Percentiles rank a stretch among this genome's conserved stretches.
Evolutionary conservation across 176 grass and related monocot species (phyloP).

Genomic region (Oryza officinalis): DNA sequence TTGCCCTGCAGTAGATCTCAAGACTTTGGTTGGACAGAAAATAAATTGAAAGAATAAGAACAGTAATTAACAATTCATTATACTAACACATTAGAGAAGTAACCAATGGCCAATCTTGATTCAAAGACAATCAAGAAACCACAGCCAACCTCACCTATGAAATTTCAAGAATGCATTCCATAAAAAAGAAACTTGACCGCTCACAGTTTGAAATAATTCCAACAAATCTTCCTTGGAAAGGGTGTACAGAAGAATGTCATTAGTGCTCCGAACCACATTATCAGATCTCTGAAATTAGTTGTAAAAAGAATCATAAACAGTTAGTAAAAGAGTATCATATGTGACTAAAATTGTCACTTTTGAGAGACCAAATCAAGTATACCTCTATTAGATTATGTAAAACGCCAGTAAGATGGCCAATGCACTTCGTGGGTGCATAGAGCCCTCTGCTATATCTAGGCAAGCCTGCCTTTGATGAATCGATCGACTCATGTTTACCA

Average conservation of each 20-base stretch:
- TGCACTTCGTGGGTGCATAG: conserved; percentile 42
- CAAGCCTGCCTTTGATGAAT: conserved; percentile 47
- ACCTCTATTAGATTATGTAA: conserved; percentile 86
- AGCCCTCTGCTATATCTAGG: conserved; percentile 38
- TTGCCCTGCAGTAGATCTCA: conserved; percentile 50
- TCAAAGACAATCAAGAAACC: conserved; percentile 30
- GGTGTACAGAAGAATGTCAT: conserved; percentile 63
- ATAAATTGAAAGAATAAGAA: conserved; percentile 22
- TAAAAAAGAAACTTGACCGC: conserved; percentile 71
- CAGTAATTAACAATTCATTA: conserved; percentile 1
- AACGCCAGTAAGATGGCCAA: conserved; percentile 54
- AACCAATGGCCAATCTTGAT: conserved; percentile 10
- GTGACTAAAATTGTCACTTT: not conserved
- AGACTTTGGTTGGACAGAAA: conserved; percentile 5
- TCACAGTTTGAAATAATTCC: conserved; percentile 71
- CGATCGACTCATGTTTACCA: conserved; percentile 72
- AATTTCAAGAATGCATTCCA: conserved; percentile 95
- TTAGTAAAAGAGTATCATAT: conserved; percentile 20
- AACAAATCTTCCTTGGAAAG: conserved; percentile 77
- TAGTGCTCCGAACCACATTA: conserved; percentile 45
- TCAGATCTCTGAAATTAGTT: conserved; percentile 68
- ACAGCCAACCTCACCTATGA: conserved; percentile 58
- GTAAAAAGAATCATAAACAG: conserved; percentile 25
- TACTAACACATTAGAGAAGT: not conserved
- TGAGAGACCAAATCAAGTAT: not conserved